phyloP scores from a whole-genome alignment of 2,329 filamentous ascomycete species.

The Colletotrichum sublineola region DNA sequence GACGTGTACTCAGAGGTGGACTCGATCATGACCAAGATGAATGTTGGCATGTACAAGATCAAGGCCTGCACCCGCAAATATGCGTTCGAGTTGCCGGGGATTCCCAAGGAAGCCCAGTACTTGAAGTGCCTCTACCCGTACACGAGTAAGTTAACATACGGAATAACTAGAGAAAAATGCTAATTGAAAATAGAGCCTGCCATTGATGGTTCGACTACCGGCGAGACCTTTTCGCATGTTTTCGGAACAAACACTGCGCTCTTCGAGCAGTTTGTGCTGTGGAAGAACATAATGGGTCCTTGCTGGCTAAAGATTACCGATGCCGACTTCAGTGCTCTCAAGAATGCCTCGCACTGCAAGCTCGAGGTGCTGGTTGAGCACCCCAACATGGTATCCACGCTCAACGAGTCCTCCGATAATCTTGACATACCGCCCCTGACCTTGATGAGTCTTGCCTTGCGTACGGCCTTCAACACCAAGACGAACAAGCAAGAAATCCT shows the following conservation, averaged over 20 bases:
- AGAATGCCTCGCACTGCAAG: slow-evolving; percentile 97
- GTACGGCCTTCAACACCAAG: slow-evolving; percentile 89
- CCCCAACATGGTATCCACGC: slow-evolving; percentile 79
- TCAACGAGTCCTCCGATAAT: slow-evolving; percentile 80
- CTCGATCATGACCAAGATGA: slow-evolving; percentile 86
- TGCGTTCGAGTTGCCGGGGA: slow-evolving; percentile 89
- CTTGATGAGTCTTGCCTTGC: slow-evolving; percentile 93
- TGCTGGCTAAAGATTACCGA: slow-evolving; percentile 95
- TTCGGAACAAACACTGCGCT: slow-evolving; percentile 94
- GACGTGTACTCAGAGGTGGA: slow-evolving; percentile 94
- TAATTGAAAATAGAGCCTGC: slow-evolving; percentile 66
- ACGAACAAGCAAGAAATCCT: slow-evolving; percentile 98
- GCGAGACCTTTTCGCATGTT: slow-evolving; percentile 92
- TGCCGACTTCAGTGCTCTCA: slow-evolving; percentile 85
- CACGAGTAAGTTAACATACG: slow-evolving; percentile 68
- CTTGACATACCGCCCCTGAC: slow-evolving; percentile 89
- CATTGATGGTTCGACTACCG: slow-evolving; percentile 77
- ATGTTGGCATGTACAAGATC: slow-evolving; percentile 91
- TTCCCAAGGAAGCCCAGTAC: slow-evolving; percentile 92
- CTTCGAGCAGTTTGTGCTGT: slow-evolving; percentile 98
- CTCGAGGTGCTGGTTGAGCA: slow-evolving; percentile 87
- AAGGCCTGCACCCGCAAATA: slow-evolving; percentile 93
- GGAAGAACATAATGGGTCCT: slow-evolving; percentile 99
- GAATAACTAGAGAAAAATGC: slow-evolving; percentile 14
- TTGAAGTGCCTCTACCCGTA: slow-evolving; percentile 98